Evolutionary conservation across 345 rosid species (phyloP), one percentile per base, ranked within the genome.

Genomic region (Syzygium aromaticum): DNA sequence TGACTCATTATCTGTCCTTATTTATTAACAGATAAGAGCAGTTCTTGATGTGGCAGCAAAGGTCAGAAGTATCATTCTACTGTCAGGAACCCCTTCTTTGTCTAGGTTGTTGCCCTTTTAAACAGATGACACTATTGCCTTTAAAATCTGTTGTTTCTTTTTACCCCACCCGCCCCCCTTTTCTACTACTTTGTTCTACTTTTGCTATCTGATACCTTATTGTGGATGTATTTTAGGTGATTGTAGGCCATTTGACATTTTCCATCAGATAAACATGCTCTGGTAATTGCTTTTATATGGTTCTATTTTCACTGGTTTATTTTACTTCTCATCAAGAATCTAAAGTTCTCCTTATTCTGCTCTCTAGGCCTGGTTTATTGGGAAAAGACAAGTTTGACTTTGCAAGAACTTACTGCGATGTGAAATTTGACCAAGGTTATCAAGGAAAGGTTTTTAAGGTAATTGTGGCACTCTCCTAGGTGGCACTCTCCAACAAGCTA

Each of bases 31-130:
- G 98, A 91, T 93, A 87, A 88, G 91, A 89, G 93, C 97, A 89
- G 95, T 96, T 88, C 98, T 97, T 88, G 97, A 95, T 89, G 90
- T 95, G 90, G 98, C 98, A 21, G 92, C 89, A 89, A 96, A 93
- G 92, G 92, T 95, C 92, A 94, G 94, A 88, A 98, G 85, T 87
- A 91, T 94, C 86, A 94, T 95, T 90, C 92, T 97, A 86, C 91
- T 97, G 54, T 96, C 99, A 33, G 99, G 99, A 90, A 97, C 99
- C 73, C 99, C 99, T 89, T 97, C 99, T 87, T 91, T 97, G 91
- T 96, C 98, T 89, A 97, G 99, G 99, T 97, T 95, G 93, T 95
- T 87, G 87, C 83, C 49, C 80, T 73, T 56, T 30, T 49, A 53
- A 61, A 61, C 46, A 14, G 84, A 86, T 85, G 77, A 85, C 46